Evolutionary conservation across 2,329 filamentous ascomycete genomes (phyloP).

Genomic region (Iodosphaeria phyllophila): DNA sequence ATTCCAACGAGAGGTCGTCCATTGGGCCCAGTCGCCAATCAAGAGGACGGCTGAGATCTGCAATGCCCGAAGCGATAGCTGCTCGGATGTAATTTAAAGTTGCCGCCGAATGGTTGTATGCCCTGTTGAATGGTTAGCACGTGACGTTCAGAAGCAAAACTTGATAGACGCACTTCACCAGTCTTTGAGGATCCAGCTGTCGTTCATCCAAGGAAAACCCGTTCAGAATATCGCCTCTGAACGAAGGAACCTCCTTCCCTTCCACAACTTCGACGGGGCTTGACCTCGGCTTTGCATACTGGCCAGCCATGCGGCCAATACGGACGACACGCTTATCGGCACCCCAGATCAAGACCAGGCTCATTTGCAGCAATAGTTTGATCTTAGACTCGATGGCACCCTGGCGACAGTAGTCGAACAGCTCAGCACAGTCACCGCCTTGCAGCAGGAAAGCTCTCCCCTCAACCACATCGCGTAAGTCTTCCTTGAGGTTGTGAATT

Average conservation of each 20-base stretch:
- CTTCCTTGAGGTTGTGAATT: constrained; percentile 62
- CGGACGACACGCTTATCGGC: constrained; percentile 66
- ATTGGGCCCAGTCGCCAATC: constrained; percentile 94
- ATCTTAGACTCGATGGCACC: constrained; percentile 87
- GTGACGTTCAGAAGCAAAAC: constrained; percentile 6
- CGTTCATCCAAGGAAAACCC: constrained; percentile 63
- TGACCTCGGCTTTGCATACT: constrained; percentile 91
- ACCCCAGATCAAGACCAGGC: constrained; percentile 84
- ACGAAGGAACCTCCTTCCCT: constrained; percentile 68
- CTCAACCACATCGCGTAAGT: constrained; percentile 67
- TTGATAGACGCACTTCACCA: constrained; percentile 60
- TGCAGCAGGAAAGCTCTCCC: constrained; percentile 90
- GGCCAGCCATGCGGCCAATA: constrained; percentile 89
- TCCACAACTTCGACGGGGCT: constrained; percentile 70
- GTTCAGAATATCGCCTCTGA: constrained; percentile 91
- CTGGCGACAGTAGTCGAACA: constrained; percentile 91
- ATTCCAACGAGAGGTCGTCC: constrained; percentile 61
- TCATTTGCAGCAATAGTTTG: constrained; percentile 94
- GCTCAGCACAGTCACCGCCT: constrained; percentile 90
- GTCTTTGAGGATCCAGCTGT: constrained; percentile 60
- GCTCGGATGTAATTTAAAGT: constrained; percentile 87
- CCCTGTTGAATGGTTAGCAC: constrained; percentile 24
- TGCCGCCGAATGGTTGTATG: constrained; percentile 89
- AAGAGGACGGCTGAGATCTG: constrained; percentile 80
- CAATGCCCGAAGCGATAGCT: constrained; percentile 70